Evolutionary conservation across 164 flowering plant species (phyloP), one percentile per base, ranked within the genome.

Genomic region (Annona squamosa): DNA sequence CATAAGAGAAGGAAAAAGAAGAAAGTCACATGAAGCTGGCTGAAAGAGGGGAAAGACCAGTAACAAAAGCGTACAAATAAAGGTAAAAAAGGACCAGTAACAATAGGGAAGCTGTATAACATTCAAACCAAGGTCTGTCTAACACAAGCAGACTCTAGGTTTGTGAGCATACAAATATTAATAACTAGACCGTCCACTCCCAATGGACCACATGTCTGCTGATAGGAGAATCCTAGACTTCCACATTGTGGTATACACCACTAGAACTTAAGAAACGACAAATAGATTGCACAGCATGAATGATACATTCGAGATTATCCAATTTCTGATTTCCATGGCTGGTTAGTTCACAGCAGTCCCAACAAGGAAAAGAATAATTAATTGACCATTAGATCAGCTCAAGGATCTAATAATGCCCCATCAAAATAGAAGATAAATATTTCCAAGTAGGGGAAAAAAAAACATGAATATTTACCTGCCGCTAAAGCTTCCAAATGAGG

Each of bases 401-500:
- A 52, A 52, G 9, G 59, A 52, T 52, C 9, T 52, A 10, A 52
- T 48, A 12, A 48, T 5, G 42, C 46, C 17, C 9, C 68, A 19
- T 63, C n/a, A 66, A 77, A 13, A 6, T 4, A 19, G 37, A 26
- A 26, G 37, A 26, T 26, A 26, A 26, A 26, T 26, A 26, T 26
- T 26, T 13, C 57, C 41, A 43, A 56, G 17, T 17, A 47, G 42
- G 4, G 37, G 37, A 26, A 26, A 26, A 26, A 26, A 26, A 26
- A 0, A 26, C 57, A 71, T 59, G 4, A 63, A 67, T n/a, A 9
- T 64, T 77, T 80, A 90, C 99, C 98, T 83, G 88, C 91, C 52
- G 98, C 98, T 68, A 90, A 77, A 70, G 94, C 93, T 84, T 95
- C 98, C 85, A 91, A 73, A 12, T 79, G 84, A 70, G 96, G 86